Evolutionary conservation across 352 stramenopile species (phyloP).

Genomic region (Phytophthora sojae): DNA sequence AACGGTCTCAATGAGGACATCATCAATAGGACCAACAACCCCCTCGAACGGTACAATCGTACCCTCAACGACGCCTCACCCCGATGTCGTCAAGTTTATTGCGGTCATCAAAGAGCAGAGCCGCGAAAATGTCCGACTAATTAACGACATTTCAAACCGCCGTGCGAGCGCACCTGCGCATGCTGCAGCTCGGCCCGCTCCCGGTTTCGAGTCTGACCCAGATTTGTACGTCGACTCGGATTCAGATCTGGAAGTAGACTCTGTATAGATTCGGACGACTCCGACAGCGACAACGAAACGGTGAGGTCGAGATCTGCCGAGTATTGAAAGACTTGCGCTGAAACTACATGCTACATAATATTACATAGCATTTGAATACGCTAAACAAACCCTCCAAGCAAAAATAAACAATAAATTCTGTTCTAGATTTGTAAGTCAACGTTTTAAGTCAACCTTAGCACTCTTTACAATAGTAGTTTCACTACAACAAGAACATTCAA

Average conservation of each 20-base stretch:
- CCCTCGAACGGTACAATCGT: neutral
- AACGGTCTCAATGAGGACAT: neutral
- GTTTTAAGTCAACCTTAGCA: no score
- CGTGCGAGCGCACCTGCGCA: neutral
- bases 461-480: no score
- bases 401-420: no score
- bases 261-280: no score
- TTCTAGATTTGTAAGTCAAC: no score
- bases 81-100: constrained; percentile 5
- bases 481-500: no score
- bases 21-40: neutral
- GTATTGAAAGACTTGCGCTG: neutral
- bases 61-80: neutral
- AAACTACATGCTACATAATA: neutral
- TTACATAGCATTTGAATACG: neutral
- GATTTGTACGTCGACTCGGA: no score
- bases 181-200: neutral
- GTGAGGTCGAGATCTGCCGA: no score
- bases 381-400: neutral
- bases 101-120: constrained; percentile 8
- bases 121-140: constrained; percentile 3
- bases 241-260: no score
- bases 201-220: constrained; percentile 1
- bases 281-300: no score
- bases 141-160: constrained; percentile 16